Conservation (phyloP, 371 early-diverging fungal species). For the Mucor lusitanicus region DNA sequence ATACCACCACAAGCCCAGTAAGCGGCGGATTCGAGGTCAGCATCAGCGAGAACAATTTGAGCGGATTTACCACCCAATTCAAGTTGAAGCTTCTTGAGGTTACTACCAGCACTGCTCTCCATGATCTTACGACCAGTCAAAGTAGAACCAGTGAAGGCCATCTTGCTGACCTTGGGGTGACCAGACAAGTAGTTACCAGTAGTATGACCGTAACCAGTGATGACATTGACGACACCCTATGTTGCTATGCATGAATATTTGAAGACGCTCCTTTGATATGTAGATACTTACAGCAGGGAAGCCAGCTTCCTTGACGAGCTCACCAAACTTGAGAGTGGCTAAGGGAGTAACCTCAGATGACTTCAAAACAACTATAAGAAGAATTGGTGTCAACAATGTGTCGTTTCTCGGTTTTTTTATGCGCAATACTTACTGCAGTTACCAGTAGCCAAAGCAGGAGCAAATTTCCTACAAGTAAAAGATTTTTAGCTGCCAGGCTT, state of each 20-base stretch:
- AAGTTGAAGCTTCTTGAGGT: conserved; percentile 76
- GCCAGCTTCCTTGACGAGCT: conserved; percentile 47
- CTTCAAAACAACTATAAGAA: conserved; percentile 20
- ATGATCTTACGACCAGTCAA: conserved; percentile 55
- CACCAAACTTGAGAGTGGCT: conserved; percentile 46
- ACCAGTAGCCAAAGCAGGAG: conserved; percentile 81
- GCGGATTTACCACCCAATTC: conserved; percentile 95
- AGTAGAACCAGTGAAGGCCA: conserved; percentile 70
- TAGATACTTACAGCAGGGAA: conserved; percentile 48
- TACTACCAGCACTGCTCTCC: conserved; percentile 58
- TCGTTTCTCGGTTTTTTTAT: too few relatives aligned
- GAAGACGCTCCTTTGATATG: neutral
- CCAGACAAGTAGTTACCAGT: conserved; percentile 36
- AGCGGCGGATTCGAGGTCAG: conserved; percentile 79
- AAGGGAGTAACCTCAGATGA: conserved; percentile 61
- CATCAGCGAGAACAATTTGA: conserved; percentile 83
- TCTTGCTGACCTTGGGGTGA: conserved; percentile 52
- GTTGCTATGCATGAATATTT: neutral
- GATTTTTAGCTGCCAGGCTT: too few relatives aligned
- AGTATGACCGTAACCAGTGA: conserved; percentile 44
- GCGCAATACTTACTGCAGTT: conserved; percentile 51
- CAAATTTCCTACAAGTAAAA: conserved; percentile 76
- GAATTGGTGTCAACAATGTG: neutral
- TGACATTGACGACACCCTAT: conserved; percentile 78
- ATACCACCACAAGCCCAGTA: conserved; percentile 67